Evolutionary conservation across 768 basidiomycete genomes (phyloP).

Genomic region (Pulveroboletus ravenelii): DNA sequence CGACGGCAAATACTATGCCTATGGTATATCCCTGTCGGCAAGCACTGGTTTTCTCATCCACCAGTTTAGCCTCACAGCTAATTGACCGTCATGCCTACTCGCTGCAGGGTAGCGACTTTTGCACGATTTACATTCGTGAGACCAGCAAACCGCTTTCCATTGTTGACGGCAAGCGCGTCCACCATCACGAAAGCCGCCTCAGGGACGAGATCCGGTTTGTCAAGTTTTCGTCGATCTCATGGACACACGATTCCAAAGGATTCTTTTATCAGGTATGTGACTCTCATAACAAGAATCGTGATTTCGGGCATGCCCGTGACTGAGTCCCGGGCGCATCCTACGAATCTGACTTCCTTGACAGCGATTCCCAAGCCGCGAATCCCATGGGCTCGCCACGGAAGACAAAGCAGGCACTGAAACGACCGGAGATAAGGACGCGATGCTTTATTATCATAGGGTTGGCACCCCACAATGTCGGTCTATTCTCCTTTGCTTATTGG

Average conservation of each 20-base stretch:
- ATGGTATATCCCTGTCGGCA: constrained; percentile 70
- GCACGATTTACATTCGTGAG: constrained; percentile 61
- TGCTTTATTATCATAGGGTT: constrained; percentile 71
- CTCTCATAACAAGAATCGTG: background rate
- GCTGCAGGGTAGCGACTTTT: constrained; percentile 67
- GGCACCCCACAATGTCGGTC: constrained; percentile 64
- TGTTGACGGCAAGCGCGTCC: constrained; percentile 33
- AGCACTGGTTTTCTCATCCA: constrained; percentile 18
- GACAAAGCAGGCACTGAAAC: constrained; percentile 57
- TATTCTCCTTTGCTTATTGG: background rate
- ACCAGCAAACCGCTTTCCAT: constrained; percentile 54
- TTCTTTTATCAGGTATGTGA: constrained; percentile 72
- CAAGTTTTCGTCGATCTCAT: constrained; percentile 68
- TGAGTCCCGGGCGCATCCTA: background rate
- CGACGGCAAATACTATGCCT: constrained; percentile 68
- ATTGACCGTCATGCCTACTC: background rate
- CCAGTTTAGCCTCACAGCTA: constrained; percentile 1
- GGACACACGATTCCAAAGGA: constrained; percentile 76
- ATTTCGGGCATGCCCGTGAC: background rate
- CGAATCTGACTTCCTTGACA: constrained; percentile 16
- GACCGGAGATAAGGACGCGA: constrained; percentile 58
- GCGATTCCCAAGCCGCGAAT: constrained; percentile 54
- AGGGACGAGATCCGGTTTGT: constrained; percentile 67
- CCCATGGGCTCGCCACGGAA: constrained; percentile 42
- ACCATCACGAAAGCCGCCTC: constrained; percentile 49